Conservation (phyloP, 73 alveolate species). For the Paramecium biaurelia region DNA sequence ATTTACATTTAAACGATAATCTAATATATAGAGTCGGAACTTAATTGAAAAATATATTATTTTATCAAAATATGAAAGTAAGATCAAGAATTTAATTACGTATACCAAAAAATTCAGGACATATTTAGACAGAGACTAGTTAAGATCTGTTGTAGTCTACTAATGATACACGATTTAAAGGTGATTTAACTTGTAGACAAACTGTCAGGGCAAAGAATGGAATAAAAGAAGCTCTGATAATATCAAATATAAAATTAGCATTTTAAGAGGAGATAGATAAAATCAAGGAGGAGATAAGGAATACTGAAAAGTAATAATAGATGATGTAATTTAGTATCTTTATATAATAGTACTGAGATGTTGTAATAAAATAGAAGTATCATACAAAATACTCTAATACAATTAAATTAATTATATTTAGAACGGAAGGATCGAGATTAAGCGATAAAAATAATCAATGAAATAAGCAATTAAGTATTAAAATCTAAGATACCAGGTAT, state of each 20-base stretch:
- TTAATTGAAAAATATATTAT: not conserved
- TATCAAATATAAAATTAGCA: not conserved
- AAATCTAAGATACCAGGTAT: constrained; percentile 20
- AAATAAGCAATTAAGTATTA: not conserved
- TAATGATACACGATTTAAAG: not conserved
- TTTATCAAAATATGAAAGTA: not conserved
- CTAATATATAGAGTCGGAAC: not conserved
- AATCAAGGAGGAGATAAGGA: not conserved
- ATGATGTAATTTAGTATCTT: not conserved
- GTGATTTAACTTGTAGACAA: not conserved
- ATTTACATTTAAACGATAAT: not conserved
- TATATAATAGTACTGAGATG: not conserved
- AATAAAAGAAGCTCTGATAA: not conserved
- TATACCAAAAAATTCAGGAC: not conserved
- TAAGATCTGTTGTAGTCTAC: not conserved
- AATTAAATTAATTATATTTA: not conserved
- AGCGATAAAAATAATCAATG: not conserved
- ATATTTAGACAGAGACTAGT: not conserved
- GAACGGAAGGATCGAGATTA: not conserved
- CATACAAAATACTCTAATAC: not conserved
- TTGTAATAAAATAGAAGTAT: not conserved
- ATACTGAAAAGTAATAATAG: not conserved
- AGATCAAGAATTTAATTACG: not conserved
- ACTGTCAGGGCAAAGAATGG: not conserved
- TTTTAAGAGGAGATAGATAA: not conserved